Conservation (phyloP, 441 rosid genomes). For the Cnidoscolus chayamansa region DNA sequence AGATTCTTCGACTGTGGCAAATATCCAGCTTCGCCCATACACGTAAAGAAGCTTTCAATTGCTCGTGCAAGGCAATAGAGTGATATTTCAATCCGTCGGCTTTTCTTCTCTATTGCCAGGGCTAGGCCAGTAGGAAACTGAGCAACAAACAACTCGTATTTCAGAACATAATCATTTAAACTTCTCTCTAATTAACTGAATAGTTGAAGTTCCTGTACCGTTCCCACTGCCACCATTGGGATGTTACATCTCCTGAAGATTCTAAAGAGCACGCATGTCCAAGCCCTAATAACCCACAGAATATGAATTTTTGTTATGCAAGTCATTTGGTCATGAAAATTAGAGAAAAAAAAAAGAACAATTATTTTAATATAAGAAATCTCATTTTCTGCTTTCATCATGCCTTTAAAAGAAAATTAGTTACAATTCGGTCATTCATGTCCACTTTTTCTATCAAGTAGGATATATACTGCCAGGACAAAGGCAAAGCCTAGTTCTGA, state of each 20-base stretch:
- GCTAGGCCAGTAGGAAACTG: slow-evolving; percentile 91
- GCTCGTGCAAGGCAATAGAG: slow-evolving; percentile 90
- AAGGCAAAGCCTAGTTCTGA: not conserved
- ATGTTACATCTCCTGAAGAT: slow-evolving; percentile 60
- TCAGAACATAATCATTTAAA: not conserved
- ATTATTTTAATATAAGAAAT: not conserved
- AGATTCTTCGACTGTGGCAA: slow-evolving; percentile 49
- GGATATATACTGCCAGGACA: not conserved
- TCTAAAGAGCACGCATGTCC: slow-evolving; percentile 84
- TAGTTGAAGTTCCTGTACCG: slow-evolving; percentile 37
- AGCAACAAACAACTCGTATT: not conserved
- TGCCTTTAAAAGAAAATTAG: not conserved
- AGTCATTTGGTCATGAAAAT: not conserved
- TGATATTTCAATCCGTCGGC: slow-evolving; percentile 88
- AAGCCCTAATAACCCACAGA: slow-evolving; percentile 51
- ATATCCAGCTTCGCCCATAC: slow-evolving; percentile 65
- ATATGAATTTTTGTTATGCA: not conserved
- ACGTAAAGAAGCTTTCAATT: slow-evolving; percentile 82
- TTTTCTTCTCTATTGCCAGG: slow-evolving; percentile 86
- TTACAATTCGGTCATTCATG: not conserved
- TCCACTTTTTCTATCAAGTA: not conserved
- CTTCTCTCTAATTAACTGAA: not conserved
- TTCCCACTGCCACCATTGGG: slow-evolving; percentile 72
- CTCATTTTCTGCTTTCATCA: not conserved
- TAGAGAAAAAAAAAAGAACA: not conserved